Base-by-base conservation (phyloP, 441 rosid species). In the Cnidoscolus chayamansa region DNA sequence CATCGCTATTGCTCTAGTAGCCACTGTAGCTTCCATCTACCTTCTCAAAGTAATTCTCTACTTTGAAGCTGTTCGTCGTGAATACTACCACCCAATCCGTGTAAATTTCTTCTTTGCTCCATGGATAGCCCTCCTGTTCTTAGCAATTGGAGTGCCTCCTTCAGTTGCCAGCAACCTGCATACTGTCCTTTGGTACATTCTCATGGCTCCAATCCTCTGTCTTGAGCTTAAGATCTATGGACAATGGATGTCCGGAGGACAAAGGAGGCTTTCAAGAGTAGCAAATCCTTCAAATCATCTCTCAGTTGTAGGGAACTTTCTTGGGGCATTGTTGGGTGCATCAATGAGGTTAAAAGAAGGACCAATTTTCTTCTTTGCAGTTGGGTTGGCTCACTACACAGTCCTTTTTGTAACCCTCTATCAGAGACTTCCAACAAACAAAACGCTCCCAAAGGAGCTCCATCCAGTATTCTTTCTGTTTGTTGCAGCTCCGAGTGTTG, bases 101-200 rank as follows among this genome's bases (percentile, higher is more conserved):
- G 86, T 90, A 79, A 94, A 92, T 81, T 94, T 90, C 90, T 90
- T 94, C 82, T 94, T 94, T 66, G 94, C 98, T 55, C 98, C 97
- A 20, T 89, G 95, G 86, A 88, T 92, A 60, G 82, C 95, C 12
- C 75, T 90, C 20, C 86, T 94, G 63, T 89, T 94, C 80, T 67
- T 94, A 25, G 96, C 87, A 17, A 83, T 89, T 35, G 98, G 97
- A 32, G 69, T 88, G 51, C 98, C 97, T 45, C 84, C 85, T 63
- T 79, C 88, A 2, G 35, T 89, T 8, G 70, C 84, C 6, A 65
- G 79, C 10, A 65, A 64, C 49, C 87, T 86, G 64, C 93, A 81
- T 3, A 47, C 65, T n/a, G 59, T 74, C 1, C 86, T 89, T 17
- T 94, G 98, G 97, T 94, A 92, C 74, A 63, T 92, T 68, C 85